Percentiles rank a stretch among this genome's conserved stretches.
These are phyloP conservation scores for Solanum gracilifrons DNA, from an alignment of 257 asterid species.

Conservation along the genomic window DNA sequence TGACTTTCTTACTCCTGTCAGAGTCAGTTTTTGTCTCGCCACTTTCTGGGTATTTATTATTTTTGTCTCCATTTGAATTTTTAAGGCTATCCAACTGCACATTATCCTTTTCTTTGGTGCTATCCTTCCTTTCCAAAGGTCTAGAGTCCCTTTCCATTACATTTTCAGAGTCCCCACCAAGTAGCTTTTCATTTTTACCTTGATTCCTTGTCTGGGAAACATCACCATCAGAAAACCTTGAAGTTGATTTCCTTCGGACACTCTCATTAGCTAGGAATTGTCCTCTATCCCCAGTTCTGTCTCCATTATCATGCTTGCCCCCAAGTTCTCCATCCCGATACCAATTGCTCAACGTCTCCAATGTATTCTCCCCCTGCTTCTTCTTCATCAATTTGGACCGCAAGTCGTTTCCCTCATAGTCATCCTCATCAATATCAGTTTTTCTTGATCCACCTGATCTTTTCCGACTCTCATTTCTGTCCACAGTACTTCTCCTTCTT, in stretches of 20 bases:
- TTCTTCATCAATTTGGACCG: slow-evolving; percentile 54
- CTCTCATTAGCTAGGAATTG: slow-evolving; percentile 40
- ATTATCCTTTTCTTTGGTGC: slow-evolving; percentile 41
- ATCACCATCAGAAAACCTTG: slow-evolving; percentile 38
- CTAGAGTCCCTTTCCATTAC: slow-evolving; percentile 31
- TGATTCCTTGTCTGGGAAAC: slow-evolving; percentile 8
- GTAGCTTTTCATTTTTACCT: slow-evolving; percentile 11
- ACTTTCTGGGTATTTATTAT: slow-evolving; percentile 25
- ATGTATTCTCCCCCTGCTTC: slow-evolving; percentile 55
- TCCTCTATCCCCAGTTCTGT: slow-evolving; percentile 45
- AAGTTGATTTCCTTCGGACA: slow-evolving; percentile 35
- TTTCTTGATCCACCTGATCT: slow-evolving; percentile 46
- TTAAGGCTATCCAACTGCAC: slow-evolving; percentile 36
- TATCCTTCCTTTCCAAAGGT: slow-evolving; percentile 44
- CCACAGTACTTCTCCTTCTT: slow-evolving; percentile 42
- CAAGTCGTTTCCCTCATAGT: slow-evolving; percentile 50
- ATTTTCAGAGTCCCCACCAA: slow-evolving; percentile 34
- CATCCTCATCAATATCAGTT: slow-evolving; percentile 69
- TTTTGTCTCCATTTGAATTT: slow-evolving; percentile 40
- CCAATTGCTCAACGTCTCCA: slow-evolving; percentile 80
- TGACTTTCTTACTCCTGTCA: slow-evolving; percentile 52
- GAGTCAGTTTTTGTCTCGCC: slow-evolving; percentile 51
- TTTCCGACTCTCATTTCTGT: slow-evolving; percentile 69
- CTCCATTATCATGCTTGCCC: slow-evolving; percentile 38
- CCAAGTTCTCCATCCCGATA: slow-evolving; percentile 82